Percentiles rank a stretch among this genome's conserved stretches.
phyloP scores from a whole-genome alignment of 139 green algal genomes.

The Picochlorum sp. region DNA sequence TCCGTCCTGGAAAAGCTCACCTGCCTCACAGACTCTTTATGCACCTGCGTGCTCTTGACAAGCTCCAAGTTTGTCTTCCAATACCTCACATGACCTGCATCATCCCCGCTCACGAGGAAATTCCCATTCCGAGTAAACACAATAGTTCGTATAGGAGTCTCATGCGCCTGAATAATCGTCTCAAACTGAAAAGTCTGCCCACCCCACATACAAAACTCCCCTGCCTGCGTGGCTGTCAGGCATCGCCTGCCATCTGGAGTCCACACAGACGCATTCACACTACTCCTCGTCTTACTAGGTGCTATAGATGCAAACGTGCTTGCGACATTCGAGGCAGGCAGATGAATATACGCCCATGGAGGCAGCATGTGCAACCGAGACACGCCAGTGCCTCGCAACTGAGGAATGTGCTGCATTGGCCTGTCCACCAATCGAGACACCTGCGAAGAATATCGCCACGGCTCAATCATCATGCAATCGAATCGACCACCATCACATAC shows the following conservation, averaged over 20 bases:
- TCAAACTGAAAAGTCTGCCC: slow-evolving; percentile 78
- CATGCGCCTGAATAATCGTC: slow-evolving; percentile 77
- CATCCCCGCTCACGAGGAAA: slow-evolving; percentile 74
- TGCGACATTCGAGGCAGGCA: slow-evolving; percentile 55
- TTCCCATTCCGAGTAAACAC: slow-evolving; percentile 64
- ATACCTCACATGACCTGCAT: slow-evolving; percentile 59
- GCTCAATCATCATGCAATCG: neutral
- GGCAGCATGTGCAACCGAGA: slow-evolving; percentile 48
- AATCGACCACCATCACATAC: neutral
- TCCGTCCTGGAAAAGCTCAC: slow-evolving; percentile 61
- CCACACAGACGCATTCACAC: slow-evolving; percentile 66
- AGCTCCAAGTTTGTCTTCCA: slow-evolving; percentile 67
- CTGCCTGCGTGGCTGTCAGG: slow-evolving; percentile 66
- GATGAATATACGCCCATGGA: slow-evolving; percentile 51
- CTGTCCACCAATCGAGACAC: neutral
- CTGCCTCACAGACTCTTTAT: slow-evolving; percentile 60
- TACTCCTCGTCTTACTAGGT: slow-evolving; percentile 63
- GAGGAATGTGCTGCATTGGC: neutral
- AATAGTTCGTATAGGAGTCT: slow-evolving; percentile 58
- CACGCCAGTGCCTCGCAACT: slow-evolving; percentile 27
- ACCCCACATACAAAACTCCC: slow-evolving; percentile 89
- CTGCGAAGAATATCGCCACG: neutral
- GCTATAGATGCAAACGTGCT: slow-evolving; percentile 74
- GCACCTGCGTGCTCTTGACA: slow-evolving; percentile 38
- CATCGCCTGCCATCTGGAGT: slow-evolving; percentile 80